Evolutionary conservation across 495 filamentous ascomycete genomes (phyloP).

Genomic region (Penicillium dipodomyicola): DNA sequence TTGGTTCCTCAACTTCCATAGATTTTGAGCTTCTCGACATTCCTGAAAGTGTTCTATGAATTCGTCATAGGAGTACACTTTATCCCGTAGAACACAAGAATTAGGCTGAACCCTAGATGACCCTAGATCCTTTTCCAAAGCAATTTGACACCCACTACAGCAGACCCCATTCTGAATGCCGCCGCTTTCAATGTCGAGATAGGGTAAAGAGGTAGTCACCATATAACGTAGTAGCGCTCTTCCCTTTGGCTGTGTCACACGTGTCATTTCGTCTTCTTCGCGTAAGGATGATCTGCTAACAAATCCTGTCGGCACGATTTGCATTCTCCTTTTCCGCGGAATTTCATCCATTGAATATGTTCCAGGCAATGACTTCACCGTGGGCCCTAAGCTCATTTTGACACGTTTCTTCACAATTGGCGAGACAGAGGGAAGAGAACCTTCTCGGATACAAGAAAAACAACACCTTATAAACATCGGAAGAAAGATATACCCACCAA

Average conservation of each 20-base stretch:
- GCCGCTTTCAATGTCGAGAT: slow-evolving; percentile 13
- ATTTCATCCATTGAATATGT: slow-evolving; percentile 17
- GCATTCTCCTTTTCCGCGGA: slow-evolving; percentile 5
- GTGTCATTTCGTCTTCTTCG: neutral
- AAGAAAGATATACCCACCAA: too few species aligned
- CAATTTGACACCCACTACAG: slow-evolving; percentile 16
- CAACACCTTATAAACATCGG: too few species aligned
- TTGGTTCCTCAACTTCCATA: slow-evolving; percentile 12
- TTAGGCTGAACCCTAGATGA: slow-evolving; percentile 5
- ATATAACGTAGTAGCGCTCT: slow-evolving; percentile 13
- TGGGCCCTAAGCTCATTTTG: slow-evolving; percentile 2
- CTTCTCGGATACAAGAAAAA: too few species aligned
- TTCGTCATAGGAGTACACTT: slow-evolving; percentile 14
- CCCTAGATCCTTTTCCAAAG: slow-evolving; percentile 12
- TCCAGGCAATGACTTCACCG: too few species aligned
- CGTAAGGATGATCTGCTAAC: too few species aligned
- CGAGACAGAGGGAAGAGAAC: neutral
- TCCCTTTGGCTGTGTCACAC: slow-evolving; percentile 1
- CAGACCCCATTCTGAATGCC: slow-evolving; percentile 12
- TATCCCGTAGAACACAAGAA: slow-evolving; percentile 13
- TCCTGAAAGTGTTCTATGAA: slow-evolving; percentile 13
- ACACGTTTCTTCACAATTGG: slow-evolving; percentile 4
- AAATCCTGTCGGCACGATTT: slow-evolving; percentile 5
- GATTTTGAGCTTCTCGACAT: slow-evolving; percentile 12
- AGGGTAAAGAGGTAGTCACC: slow-evolving; percentile 16